Evolutionary conservation across 2,329 filamentous ascomycete species (phyloP).

Genomic region (Colletotrichum chlorophyti): DNA sequence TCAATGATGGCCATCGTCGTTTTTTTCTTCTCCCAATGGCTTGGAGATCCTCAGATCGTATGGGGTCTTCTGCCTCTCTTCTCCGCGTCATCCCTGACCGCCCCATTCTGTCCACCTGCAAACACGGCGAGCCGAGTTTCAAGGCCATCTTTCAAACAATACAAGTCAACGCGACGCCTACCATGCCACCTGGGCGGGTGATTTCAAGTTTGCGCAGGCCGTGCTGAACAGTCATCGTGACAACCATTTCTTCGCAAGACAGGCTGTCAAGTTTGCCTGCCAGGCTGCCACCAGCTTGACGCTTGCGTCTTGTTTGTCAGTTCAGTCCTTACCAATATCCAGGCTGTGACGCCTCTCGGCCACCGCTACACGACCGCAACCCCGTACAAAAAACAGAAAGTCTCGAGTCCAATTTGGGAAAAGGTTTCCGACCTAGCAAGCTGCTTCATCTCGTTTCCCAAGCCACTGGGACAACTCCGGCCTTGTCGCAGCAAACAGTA

Average conservation of each 20-base stretch:
- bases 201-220: neutral
- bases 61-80: slow-evolving; percentile 15
- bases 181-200: too few species aligned
- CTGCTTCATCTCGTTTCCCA: slow-evolving; percentile 17
- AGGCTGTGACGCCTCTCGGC: neutral
- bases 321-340: neutral
- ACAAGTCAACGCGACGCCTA: neutral
- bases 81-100: slow-evolving; percentile 13
- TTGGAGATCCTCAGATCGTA: slow-evolving; percentile 1
- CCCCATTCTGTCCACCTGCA: neutral
- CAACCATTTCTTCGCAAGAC: neutral
- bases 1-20: neutral
- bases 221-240: neutral
- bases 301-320: neutral
- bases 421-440: neutral
- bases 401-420: neutral
- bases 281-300: too few species aligned
- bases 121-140: neutral
- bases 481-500: neutral
- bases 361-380: neutral
- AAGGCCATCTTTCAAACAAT: neutral
- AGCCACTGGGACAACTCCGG: neutral
- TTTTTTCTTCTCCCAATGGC: slow-evolving; percentile 3
- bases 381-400: neutral
- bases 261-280: neutral